phyloP scores from a whole-genome alignment of 257 asterid species.

The Solanum peruvianum region DNA sequence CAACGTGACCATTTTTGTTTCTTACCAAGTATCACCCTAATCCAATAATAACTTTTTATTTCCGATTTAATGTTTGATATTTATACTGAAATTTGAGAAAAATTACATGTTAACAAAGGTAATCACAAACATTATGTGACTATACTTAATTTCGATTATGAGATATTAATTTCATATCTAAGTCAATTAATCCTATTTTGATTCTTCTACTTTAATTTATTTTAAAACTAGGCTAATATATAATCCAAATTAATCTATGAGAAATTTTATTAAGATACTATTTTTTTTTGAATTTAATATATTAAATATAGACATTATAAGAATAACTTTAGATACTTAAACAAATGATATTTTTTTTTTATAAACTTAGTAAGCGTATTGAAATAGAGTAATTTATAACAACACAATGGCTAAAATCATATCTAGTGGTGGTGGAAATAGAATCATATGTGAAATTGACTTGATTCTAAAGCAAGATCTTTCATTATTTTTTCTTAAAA shows the following conservation, averaged over 20 bases:
- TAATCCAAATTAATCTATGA: background rate
- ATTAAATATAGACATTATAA: background rate
- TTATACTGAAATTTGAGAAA: rapidly evolving
- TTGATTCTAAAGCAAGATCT: background rate
- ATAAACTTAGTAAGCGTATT: background rate
- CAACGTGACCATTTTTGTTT: background rate
- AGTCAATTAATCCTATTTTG: background rate
- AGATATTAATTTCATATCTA: background rate
- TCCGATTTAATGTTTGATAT: no score
- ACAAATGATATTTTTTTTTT: background rate
- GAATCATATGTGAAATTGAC: background rate
- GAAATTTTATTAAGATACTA: background rate
- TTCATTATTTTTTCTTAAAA: background rate
- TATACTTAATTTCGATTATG: background rate
- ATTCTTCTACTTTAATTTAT: background rate
- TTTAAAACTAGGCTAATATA: background rate
- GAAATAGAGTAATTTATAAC: background rate
- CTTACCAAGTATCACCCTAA: background rate
- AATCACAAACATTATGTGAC: background rate
- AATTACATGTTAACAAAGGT: background rate
- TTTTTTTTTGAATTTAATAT: background rate
- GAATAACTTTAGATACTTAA: background rate
- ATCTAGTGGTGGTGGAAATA: background rate
- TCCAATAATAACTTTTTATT: background rate
- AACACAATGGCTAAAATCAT: background rate